Evolutionary conservation across 202 grass and related monocot genomes (phyloP).

Genomic region (Hordeum pubiflorum): DNA sequence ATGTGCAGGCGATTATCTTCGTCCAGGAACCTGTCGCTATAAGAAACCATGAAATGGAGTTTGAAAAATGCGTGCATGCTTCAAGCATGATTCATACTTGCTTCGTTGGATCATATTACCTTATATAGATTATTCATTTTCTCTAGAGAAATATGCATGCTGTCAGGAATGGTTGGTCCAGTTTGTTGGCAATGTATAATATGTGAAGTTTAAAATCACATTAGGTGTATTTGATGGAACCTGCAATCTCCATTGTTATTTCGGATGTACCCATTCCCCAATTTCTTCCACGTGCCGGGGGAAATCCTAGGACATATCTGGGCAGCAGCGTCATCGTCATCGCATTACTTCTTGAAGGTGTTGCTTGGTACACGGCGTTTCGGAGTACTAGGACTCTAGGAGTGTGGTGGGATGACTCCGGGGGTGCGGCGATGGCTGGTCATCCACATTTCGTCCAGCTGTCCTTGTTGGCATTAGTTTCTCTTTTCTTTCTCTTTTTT

Average conservation of each 20-base stretch:
- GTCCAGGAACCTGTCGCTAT: background rate
- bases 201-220: background rate
- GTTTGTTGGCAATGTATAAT: background rate
- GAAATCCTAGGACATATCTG: too few species aligned
- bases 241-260: background rate
- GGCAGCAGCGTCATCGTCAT: too few species aligned
- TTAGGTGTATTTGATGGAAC: background rate
- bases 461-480: too few species aligned
- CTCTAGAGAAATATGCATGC: background rate
- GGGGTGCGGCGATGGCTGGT: too few species aligned
- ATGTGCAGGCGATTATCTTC: background rate
- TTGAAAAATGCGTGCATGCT: background rate
- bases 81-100: background rate
- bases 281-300: too few species aligned
- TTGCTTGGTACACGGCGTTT: too few species aligned
- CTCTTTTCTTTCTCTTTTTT: too few species aligned
- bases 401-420: too few species aligned
- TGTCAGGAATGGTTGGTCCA: background rate
- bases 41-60: background rate
- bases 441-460: too few species aligned
- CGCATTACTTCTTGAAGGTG: too few species aligned
- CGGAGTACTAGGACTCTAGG: too few species aligned
- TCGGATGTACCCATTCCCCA: too few species aligned
- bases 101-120: background rate
- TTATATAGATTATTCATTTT: background rate